Base-by-base conservation (phyloP, 805 yeast genomes). In the Huiozyma naganishii region DNA sequence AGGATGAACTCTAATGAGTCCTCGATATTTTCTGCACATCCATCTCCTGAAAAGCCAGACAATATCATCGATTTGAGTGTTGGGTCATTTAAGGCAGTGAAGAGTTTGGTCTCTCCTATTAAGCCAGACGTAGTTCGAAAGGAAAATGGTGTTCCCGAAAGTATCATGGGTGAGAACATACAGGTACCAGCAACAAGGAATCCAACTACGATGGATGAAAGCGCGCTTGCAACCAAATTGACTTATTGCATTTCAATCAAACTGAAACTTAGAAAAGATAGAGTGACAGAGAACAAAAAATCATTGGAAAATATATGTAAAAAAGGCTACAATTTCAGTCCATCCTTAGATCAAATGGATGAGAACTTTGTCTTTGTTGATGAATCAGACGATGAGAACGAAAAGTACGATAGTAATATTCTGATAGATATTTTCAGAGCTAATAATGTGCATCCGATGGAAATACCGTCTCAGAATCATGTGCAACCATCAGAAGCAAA, bases 111-210 rank as follows among this genome's bases (percentile, higher is more conserved):
- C 9, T 61, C 66, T 0, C 65, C 64, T 1, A 34, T 57, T 29
- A 54, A 52, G 39, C n/a, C 41, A n/a, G 48, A 47, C 17, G 17
- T 7, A 17, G 39, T 30, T 9, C 23, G 4, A 17, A 17, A 17
- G 23, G 23, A 17, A 17, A 17, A 17, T 4, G 9, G 5, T 8
- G 33, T 30, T 11, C 3, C 33, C n/a, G 33, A 30, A 30, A 30
- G 11, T 11, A 30, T 2, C 33, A 11, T 9, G 3, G 37, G 17
- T 9, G 33, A 10, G 8, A 27, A 27, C 27, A 46, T 60, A 5
- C 62, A 61, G 44, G 61, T 61, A 2, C 64, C 64, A 5, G 64
- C 61, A 4, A 57, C 65, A n/a, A 51, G 62, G 41, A 45, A 52
- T 1, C 44, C 61, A 3, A 59, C 64, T 1, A 9, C 33, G 23